Conservation (phyloP, 2,329 filamentous ascomycete species). For the Volutella citrinella region DNA sequence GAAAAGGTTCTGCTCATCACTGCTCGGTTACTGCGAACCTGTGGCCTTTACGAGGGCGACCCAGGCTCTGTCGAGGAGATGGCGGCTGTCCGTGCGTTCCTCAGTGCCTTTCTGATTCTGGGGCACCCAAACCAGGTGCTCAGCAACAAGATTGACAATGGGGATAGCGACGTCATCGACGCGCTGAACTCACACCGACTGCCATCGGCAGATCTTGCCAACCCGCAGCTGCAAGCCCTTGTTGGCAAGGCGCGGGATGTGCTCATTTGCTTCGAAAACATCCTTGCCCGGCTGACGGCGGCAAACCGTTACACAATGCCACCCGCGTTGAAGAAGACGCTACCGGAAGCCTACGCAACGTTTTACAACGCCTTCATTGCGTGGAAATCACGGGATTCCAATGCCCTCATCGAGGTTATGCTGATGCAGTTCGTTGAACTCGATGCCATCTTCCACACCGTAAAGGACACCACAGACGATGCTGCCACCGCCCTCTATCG, state of each 20-base stretch:
- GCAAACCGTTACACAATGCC: constrained; percentile 67
- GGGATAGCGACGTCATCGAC: constrained; percentile 51
- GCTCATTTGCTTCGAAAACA: constrained; percentile 74
- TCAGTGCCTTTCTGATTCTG: constrained; percentile 77
- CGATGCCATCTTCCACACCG: constrained; percentile 78
- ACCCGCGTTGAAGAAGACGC: constrained; percentile 56
- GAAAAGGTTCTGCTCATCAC: constrained; percentile 65
- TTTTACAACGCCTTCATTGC: constrained; percentile 79
- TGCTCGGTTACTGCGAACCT: constrained; percentile 64
- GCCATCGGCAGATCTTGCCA: constrained; percentile 48
- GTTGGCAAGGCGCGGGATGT: constrained; percentile 76
- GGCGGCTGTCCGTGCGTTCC: constrained; percentile 69
- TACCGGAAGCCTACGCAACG: constrained; percentile 68
- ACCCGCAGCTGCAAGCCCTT: constrained; percentile 66
- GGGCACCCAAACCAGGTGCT: constrained; percentile 77
- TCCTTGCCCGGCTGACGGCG: constrained; percentile 61
- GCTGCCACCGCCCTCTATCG: constrained; percentile 74
- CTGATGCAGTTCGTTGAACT: constrained; percentile 82
- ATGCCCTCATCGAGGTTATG: constrained; percentile 78
- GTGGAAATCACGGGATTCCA: constrained; percentile 80
- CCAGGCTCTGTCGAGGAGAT: constrained; percentile 63
- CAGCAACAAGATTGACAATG: constrained; percentile 66
- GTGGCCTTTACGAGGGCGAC: constrained; percentile 65
- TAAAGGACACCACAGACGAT: constrained; percentile 73
- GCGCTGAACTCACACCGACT: constrained; percentile 28